These are phyloP conservation scores for Draba incana DNA, from an alignment of 345 rosid genomes.

Conservation along the genomic window DNA sequence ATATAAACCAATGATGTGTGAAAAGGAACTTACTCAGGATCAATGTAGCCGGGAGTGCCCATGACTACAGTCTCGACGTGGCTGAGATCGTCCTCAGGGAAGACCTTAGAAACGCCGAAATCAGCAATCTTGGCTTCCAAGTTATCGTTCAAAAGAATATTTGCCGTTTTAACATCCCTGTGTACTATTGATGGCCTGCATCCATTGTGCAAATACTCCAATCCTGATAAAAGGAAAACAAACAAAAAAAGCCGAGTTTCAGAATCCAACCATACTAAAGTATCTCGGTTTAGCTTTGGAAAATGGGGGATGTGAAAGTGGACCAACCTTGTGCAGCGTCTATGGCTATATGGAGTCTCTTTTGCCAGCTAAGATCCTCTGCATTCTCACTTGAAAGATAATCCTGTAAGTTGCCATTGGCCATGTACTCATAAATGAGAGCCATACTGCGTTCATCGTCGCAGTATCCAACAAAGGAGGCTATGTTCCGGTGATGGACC, in stretches of 20 bases:
- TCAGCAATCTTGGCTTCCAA: constrained; percentile 50
- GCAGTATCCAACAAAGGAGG: constrained; percentile 50
- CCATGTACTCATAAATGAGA: constrained; percentile 58
- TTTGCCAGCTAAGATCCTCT: constrained; percentile 49
- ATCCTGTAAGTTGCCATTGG: constrained; percentile 42
- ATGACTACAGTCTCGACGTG: constrained; percentile 35
- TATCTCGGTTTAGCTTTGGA: background rate
- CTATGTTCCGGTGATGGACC: constrained; percentile 53
- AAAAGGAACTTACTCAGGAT: constrained; percentile 26
- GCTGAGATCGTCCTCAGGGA: constrained; percentile 35
- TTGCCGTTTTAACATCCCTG: constrained; percentile 36
- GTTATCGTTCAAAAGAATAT: constrained; percentile 34
- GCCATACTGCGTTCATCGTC: constrained; percentile 44
- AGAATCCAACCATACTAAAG: background rate
- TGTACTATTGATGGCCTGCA: constrained; percentile 39
- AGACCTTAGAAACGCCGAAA: constrained; percentile 45
- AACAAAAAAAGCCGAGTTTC: background rate
- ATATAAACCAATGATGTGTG: background rate
- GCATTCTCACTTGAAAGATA: constrained; percentile 41
- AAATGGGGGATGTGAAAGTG: background rate
- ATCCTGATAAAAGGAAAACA: background rate
- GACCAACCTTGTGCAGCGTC: constrained; percentile 61
- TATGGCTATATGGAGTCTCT: constrained; percentile 51
- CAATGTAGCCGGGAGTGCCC: constrained; percentile 45
- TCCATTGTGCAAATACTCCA: constrained; percentile 38